Conservation (phyloP, 83 land plant species). For the Picea abies region DNA sequence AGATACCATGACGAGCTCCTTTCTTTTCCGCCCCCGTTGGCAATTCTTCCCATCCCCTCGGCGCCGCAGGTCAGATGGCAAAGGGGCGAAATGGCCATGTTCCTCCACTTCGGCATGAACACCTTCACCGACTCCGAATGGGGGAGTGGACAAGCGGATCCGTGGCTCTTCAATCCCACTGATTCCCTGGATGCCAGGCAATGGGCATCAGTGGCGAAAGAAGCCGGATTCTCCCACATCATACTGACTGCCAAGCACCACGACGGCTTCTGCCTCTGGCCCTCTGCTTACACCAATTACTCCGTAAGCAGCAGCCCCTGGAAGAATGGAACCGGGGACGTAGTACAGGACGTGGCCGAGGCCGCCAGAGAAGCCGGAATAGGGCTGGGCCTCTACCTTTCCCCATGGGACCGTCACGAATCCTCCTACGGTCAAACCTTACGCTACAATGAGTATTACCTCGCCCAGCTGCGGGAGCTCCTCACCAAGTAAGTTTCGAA, state of each 20-base stretch:
- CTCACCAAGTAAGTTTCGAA: slow-evolving; percentile 62
- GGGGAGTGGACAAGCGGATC: slow-evolving; percentile 81
- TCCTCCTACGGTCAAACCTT: slow-evolving; percentile 58
- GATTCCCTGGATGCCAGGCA: slow-evolving; percentile 60
- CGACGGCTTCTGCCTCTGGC: slow-evolving; percentile 99
- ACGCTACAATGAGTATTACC: slow-evolving; percentile 82
- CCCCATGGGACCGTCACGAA: slow-evolving; percentile 98
- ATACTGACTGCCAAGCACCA: slow-evolving; percentile 94
- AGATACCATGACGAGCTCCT: too few relatives aligned
- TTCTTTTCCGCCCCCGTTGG: slow-evolving; percentile 66
- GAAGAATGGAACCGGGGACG: slow-evolving; percentile 80
- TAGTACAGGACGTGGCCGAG: slow-evolving; percentile 67
- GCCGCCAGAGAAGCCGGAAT: slow-evolving; percentile 74
- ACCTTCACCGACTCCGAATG: slow-evolving; percentile 93
- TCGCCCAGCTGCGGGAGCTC: slow-evolving; percentile 85
- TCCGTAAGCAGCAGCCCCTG: slow-evolving; percentile 72
- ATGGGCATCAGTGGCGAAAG: slow-evolving; percentile 76
- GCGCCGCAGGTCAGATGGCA: slow-evolving; percentile 77
- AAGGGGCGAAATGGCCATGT: slow-evolving; percentile 58
- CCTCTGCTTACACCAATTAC: slow-evolving; percentile 77
- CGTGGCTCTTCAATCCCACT: slow-evolving; percentile 69
- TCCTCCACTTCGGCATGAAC: slow-evolving; percentile 97
- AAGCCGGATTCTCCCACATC: slow-evolving; percentile 72
- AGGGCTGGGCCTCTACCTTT: slow-evolving; percentile 82
- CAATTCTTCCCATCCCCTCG: slow-evolving; percentile 76